Evolutionary conservation across 257 asterid species (phyloP).

Genomic region (Solanum piurae): DNA sequence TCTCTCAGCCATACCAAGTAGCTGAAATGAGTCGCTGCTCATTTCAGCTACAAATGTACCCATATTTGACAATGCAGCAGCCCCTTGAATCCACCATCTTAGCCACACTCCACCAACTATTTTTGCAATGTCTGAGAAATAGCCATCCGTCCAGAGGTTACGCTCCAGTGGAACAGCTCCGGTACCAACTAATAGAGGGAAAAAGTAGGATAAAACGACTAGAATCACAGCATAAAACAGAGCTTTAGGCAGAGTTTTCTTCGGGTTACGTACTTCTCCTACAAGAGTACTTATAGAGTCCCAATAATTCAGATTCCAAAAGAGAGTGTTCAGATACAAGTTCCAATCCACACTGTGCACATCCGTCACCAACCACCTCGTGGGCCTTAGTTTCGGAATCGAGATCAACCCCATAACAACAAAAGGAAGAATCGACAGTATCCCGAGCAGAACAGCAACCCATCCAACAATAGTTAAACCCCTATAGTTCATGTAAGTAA

Average conservation of each 20-base stretch:
- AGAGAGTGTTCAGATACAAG: conserved; percentile 50
- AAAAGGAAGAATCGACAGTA: conserved; percentile 54
- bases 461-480: conserved; percentile 64
- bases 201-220: conserved; percentile 47
- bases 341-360: conserved; percentile 45
- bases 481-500: conserved; percentile 52
- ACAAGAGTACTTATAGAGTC: conserved; percentile 55
- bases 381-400: conserved; percentile 38
- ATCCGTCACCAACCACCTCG: conserved; percentile 50
- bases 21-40: conserved; percentile 70
- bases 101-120: conserved; percentile 56
- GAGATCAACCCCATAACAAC: conserved; percentile 59
- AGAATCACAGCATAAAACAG: conserved; percentile 46
- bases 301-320: conserved; percentile 76
- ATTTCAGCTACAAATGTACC: conserved; percentile 70
- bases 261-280: conserved; percentile 58
- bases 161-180: conserved; percentile 51
- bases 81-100: conserved; percentile 61
- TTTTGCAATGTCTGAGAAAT: conserved; percentile 45
- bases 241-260: conserved; percentile 46
- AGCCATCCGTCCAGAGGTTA: conserved; percentile 48
- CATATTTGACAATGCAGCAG: conserved; percentile 64
- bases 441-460: conserved; percentile 49
- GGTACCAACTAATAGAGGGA: conserved; percentile 41
- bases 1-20: conserved; percentile 73